Base-by-base conservation (phyloP, 257 asterid species). In the Haberlea rhodopensis region DNA sequence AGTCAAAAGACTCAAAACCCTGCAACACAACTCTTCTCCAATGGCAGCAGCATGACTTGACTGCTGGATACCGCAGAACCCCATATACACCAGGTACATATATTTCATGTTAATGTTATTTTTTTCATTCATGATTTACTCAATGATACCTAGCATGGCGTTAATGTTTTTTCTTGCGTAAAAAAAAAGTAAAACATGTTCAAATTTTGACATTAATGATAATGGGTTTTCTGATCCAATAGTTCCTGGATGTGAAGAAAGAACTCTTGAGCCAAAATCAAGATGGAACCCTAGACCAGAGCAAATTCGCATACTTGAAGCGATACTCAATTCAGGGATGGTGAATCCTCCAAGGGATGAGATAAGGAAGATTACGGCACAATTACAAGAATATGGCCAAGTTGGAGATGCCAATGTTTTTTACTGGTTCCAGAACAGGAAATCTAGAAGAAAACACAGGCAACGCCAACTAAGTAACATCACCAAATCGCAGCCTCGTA, bases 401-500 rank as follows among this genome's bases (percentile, higher is more conserved):
- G 97, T 94, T 0, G 99, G 96, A 8, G 99, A 94, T 56, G 97
- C 99, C 25, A 94, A 94, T 26, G 97, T 94, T 23, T 94, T 94
- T 75, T 94, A 94, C 68, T 94, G 99, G 99, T 94, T 94, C 68
- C 99, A 94, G 55, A 94, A 94, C 80, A 69, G 99, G 20, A 94
- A 94, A 76, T 94, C 99, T 2, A 75, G 99, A 60, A 87, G 88
- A 87, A 94, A 94, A 54, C 90, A 86, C 76, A 94, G 90, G 75
- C 95, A 82, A 45, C 91, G 94, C 54, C 90, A 84, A 49, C 76
- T 85, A 31, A 89, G 83, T 7, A 67, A 19, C 73, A 43, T 16
- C 51, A 5, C 72, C 72, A 84, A 71, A n/a, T 20, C 78, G 23
- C 75, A 63, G 8, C 62, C 60, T 0, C 78, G 48, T 43, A 67